These are phyloP conservation scores for Pyricularia sp. DNA, from an alignment of 2,329 filamentous ascomycete species.

Conservation along the genomic window DNA sequence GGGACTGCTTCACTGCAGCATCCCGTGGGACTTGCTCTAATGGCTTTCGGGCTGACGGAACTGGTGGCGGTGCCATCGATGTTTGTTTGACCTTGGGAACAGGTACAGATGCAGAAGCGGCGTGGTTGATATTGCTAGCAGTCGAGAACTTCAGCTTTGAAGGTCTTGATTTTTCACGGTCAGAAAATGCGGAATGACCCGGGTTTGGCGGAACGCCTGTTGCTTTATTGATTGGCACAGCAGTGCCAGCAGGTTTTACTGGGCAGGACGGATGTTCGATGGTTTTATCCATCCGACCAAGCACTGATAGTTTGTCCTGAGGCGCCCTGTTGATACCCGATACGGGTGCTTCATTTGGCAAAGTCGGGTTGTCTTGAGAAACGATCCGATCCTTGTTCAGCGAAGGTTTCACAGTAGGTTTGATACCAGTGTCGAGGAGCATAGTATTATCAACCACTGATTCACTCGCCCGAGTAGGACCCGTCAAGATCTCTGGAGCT, in stretches of 20 bases:
- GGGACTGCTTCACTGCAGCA: neutral
- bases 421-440: neutral
- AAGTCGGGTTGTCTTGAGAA: neutral
- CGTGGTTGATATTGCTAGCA: neutral
- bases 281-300: neutral
- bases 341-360: neutral
- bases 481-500: neutral
- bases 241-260: neutral
- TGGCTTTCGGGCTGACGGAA: neutral
- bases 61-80: neutral
- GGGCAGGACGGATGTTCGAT: neutral
- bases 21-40: neutral
- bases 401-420: neutral
- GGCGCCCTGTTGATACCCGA: neutral
- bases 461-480: neutral
- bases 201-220: neutral
- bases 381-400: too few relatives aligned
- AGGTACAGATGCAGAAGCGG: neutral
- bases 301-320: neutral
- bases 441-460: neutral
- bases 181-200: neutral
- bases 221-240: neutral
- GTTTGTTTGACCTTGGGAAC: neutral
- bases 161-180: neutral
- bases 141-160: neutral